Evolutionary conservation across 169 alveolate species (phyloP), one percentile per base, ranked within the genome.

Genomic region (Plasmodium knowlesi): DNA sequence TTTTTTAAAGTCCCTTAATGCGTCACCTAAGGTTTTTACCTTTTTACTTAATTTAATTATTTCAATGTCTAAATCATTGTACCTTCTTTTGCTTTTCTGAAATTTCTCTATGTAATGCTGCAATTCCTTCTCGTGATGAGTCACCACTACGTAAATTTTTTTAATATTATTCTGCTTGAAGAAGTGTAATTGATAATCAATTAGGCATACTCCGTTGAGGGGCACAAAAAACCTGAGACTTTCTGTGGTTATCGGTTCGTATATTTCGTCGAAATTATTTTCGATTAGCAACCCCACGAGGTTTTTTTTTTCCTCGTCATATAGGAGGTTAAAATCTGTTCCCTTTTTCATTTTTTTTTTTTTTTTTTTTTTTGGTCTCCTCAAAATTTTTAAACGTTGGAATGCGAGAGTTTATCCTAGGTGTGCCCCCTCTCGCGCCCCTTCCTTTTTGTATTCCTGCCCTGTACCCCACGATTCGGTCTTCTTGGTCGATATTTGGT

Each of bases 1-100:
- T 67, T 78, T 88, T 73, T 88, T 88, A 88, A 88, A 88, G 50
- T 88, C 94, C 71, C 94, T 37, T 34, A 88, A 79, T 79, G 72
- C 94, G 82, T 88, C 94, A 79, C 94, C 94, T 39, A 88, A 88
- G 1, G 90, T 88, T 88, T 88, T 88, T 88, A 80, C 54, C 72
- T 79, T 88, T 61, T 79, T 61, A 25, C 82, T 88, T 83, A 88
- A 54, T 88, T 88, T 88, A 37, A 88, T 88, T 61, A 88, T 79
- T 50, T 88, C 94, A n/a, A 88, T 88, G 82, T 88, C 85, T 88
- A 88, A 88, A 78, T 79, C 89, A 22, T 57, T 22, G 54, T 88
- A 88, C 72, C 41, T 88, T 80, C 67, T 88, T 80, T 78, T 88
- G 46, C 89, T 79, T n/a, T 67, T 88, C n/a, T 88, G 94, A 79